Evolutionary conservation across 495 filamentous ascomycete genomes (phyloP).

Genomic region (Aspergillus sclerotiicarbonarius): DNA sequence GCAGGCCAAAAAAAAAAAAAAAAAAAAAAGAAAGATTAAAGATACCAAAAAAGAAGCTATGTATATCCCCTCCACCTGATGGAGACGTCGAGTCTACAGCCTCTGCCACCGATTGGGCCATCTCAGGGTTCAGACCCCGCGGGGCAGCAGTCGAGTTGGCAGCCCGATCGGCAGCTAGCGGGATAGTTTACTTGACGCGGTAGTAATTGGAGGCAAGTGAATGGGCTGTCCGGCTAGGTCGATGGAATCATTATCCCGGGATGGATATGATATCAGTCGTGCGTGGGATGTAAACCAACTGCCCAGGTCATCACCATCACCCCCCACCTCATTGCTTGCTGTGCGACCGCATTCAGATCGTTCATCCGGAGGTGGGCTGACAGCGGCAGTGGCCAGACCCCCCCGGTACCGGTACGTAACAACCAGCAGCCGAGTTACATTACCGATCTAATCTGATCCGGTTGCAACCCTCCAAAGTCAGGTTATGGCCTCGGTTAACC

Average conservation of each 20-base stretch:
- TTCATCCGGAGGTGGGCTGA: slow-evolving; percentile 17
- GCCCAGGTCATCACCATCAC: not conserved
- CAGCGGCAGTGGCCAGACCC: not conserved
- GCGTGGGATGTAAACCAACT: not conserved
- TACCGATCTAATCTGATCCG: slow-evolving; percentile 29
- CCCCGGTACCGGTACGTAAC: slow-evolving; percentile 7
- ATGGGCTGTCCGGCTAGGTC: not conserved
- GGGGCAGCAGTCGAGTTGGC: not conserved
- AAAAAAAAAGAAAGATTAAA: no score
- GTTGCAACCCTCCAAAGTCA: slow-evolving; percentile 7
- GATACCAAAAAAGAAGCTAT: no score
- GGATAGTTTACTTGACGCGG: slow-evolving; percentile 13
- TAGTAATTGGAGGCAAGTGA: slow-evolving; percentile 2
- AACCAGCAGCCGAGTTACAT: slow-evolving; percentile 7
- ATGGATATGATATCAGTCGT: not conserved
- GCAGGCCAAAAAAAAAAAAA: not conserved
- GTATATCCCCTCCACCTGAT: no score
- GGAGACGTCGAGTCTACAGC: not conserved
- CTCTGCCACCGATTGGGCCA: not conserved
- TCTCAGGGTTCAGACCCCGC: not conserved
- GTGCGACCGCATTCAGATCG: not conserved
- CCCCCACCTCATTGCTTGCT: not conserved
- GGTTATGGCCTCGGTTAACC: slow-evolving; percentile 10
- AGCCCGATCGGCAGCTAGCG: slow-evolving; percentile 18
- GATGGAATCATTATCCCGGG: slow-evolving; percentile 4